Conservation (phyloP, 2,329 filamentous ascomycete species). For the Xylariaceae sp. region DNA sequence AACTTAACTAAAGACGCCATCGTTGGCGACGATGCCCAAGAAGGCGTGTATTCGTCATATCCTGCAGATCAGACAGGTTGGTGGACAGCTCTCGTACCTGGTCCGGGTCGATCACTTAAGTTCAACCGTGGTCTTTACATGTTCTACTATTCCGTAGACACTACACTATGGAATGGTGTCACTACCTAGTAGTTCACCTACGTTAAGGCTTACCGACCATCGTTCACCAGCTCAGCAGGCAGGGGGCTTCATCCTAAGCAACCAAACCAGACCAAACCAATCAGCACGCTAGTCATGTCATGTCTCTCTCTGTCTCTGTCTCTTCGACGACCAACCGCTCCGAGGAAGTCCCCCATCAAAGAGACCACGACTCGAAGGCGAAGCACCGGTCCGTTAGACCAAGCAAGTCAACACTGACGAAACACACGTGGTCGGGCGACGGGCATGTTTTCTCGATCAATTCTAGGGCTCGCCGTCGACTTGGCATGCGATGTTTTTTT, state of each 20-base stretch:
- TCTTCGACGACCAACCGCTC: too few species aligned
- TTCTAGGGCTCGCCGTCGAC: neutral
- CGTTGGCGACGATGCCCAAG: neutral
- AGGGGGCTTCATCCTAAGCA: neutral
- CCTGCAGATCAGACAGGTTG: neutral
- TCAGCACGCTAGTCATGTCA: neutral
- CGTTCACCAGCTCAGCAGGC: neutral
- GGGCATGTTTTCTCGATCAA: neutral
- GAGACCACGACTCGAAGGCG: neutral
- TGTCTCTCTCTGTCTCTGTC: neutral
- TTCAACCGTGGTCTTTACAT: neutral
- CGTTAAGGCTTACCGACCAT: neutral
- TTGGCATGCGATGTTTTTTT: neutral
- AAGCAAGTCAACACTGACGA: neutral
- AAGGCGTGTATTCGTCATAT: neutral
- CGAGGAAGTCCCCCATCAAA: neutral
- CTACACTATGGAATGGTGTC: neutral
- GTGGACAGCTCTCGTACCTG: neutral
- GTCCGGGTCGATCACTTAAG: neutral
- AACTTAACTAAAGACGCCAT: neutral
- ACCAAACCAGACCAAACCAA: neutral
- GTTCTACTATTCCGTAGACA: neutral
- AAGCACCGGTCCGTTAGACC: neutral
- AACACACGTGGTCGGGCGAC: neutral
- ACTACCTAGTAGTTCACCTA: neutral